phyloP scores from a whole-genome alignment of 192 early-diverging fungal species.

The Coemansia sp. region DNA sequence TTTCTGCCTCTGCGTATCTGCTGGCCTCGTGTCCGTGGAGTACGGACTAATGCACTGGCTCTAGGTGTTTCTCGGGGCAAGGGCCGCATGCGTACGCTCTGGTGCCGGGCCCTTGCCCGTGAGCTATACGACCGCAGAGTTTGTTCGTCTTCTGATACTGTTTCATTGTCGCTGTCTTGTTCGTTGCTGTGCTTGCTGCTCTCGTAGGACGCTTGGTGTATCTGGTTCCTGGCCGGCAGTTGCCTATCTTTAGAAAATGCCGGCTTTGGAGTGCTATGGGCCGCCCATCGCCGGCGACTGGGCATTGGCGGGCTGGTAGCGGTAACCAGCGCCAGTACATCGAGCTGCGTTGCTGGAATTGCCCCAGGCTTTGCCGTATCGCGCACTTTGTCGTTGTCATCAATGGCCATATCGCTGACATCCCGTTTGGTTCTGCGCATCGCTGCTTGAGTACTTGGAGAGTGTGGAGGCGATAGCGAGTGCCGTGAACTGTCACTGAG shows the following conservation, averaged over 20 bases:
- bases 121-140: slow-evolving; percentile 49
- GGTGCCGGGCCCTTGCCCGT: slow-evolving; percentile 25
- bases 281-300: slow-evolving; percentile 41
- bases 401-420: background rate
- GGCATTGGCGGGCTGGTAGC: slow-evolving; percentile 56
- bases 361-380: slow-evolving; percentile 7
- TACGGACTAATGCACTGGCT: slow-evolving; percentile 1
- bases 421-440: slow-evolving; percentile 22
- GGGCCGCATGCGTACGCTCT: slow-evolving; percentile 23
- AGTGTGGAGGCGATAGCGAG: slow-evolving; percentile 35
- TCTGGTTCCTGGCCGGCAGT: background rate
- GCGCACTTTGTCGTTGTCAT: background rate
- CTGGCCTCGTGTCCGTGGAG: background rate
- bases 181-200: background rate
- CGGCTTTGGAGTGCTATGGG: slow-evolving; percentile 33
- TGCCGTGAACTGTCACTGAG: slow-evolving; percentile 3
- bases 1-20: background rate
- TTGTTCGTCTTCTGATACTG: slow-evolving; percentile 48
- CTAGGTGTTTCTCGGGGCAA: slow-evolving; percentile 7
- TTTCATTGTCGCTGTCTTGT: slow-evolving; percentile 41
- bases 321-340: slow-evolving; percentile 51
- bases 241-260: slow-evolving; percentile 1
- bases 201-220: background rate
- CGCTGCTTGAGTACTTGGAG: slow-evolving; percentile 46
- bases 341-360: slow-evolving; percentile 48